Base-by-base conservation (phyloP, 352 stramenopile genomes). In the Phytophthora macrochlamydospora region DNA sequence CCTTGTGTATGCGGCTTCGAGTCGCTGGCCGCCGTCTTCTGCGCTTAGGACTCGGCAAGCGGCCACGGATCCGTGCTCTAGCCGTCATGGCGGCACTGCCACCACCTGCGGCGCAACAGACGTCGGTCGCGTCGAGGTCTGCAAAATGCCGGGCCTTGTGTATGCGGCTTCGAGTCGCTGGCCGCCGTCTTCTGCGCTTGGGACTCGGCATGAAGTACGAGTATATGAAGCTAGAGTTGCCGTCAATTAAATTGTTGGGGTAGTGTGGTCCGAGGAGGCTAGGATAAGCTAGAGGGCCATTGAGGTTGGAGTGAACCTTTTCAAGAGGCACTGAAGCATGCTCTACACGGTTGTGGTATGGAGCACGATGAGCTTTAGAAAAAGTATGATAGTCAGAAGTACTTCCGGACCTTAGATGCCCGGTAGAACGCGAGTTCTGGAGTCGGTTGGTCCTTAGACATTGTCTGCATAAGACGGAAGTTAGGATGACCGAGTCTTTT, bases 181-280 rank as follows among this genome's bases (percentile, higher is more conserved):
- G 18, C 18, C 18, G 18, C 18, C 18, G 18, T 24, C 18, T 24
- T 24, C 18, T 24, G 18, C 18, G 18, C 18, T 24, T 24, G 18
- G 18, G 18, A 24, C 18, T 24, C 18, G 18, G 18, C 18, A 24
- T 31, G 38, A 11, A 13, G 9, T 46, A 46, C 6, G 40, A 56
- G 51, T 24, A 62, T 46, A 40, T 48, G 44, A 32, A 62, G 49
- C 40, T 7, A 46, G 40, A 46, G 14, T 24, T 24, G 40, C 18
- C 40, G 18, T 46, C 40, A 13, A 46, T 46, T 6, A 46, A 46
- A 6, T 24, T 46, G 4, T 24, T 24, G 12, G 18, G 4, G 40
- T 46, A 40, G 35, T 11, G 35, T 6, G 0, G 9, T 11, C 35
- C 35, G 9, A 11, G 6, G 9, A 40, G 35, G 35, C 35, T 40